These are phyloP conservation scores for Apiotrichum akiyoshidainum DNA, from an alignment of 1,284 basidiomycete genomes.

Conservation along the genomic window DNA sequence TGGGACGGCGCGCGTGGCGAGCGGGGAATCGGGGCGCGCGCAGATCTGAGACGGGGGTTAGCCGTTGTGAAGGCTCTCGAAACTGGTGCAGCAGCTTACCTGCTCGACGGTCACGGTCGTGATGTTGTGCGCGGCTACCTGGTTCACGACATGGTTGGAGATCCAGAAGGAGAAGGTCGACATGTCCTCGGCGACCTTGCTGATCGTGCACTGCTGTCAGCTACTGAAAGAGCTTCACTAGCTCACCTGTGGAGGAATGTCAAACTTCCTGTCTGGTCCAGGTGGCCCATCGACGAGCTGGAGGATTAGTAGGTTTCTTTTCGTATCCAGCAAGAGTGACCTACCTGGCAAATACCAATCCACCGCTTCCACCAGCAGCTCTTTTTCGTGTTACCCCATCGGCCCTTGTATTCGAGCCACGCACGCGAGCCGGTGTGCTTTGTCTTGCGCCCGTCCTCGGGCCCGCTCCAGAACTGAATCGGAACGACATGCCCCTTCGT, in stretches of 20 bases:
- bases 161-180: slow-evolving; percentile 36
- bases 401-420: slow-evolving; percentile 44
- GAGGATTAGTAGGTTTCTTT: too few species aligned
- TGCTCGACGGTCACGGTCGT: slow-evolving; percentile 37
- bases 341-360: slow-evolving; percentile 36
- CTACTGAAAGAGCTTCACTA: not conserved
- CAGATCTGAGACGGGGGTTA: slow-evolving; percentile 10
- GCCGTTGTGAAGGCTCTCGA: too few species aligned
- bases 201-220: slow-evolving; percentile 31
- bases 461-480: slow-evolving; percentile 39
- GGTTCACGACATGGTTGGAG: slow-evolving; percentile 18
- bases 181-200: slow-evolving; percentile 14
- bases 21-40: slow-evolving; percentile 13
- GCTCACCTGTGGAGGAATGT: slow-evolving; percentile 34
- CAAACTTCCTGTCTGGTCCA: slow-evolving; percentile 44
- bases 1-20: slow-evolving; percentile 5
- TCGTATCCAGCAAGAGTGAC: too few species aligned
- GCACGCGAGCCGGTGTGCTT: slow-evolving; percentile 26
- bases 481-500: slow-evolving; percentile 38
- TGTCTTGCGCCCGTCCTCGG: slow-evolving; percentile 20
- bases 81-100: slow-evolving; percentile 17
- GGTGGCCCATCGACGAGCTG: slow-evolving; percentile 35
- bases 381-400: slow-evolving; percentile 39
- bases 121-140: slow-evolving; percentile 20
- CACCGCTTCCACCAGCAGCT: slow-evolving; percentile 44